Evolutionary conservation across 768 basidiomycete genomes (phyloP), one percentile per base, ranked within the genome.

Genomic region (Rhizopogon vulgaris): DNA sequence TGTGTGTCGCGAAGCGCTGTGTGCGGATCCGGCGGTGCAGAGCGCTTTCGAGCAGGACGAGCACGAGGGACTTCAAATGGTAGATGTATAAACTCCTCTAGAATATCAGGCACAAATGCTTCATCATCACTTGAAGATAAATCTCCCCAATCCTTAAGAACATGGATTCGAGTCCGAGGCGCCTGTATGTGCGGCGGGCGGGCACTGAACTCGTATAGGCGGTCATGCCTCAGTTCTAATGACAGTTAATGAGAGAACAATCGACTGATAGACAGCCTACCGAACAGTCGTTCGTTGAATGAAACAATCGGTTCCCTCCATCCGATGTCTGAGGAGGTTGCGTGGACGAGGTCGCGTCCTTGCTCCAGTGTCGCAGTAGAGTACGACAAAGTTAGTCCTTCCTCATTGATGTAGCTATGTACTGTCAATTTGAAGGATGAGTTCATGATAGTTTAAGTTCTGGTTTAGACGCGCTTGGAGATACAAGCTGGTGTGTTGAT

Each of bases 101-200:
- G 64, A 17, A 72, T 70, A 18, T 60, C 54, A 14, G 78, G 43
- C 28, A 53, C 55, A 46, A 71, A 71, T 28, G 70, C 28, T 41
- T 78, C 77, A 12, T 66, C 54, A n/a, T 66, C 67, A 24, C 63
- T 61, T 11, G 54, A 52, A 7, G 56, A 58, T 18, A 60, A 9
- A 30, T 30, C 60, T 9, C 71, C 74, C 79, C 79, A 80, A 42
- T 73, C 71, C 34, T 65, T 69, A 46, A 59, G 48, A 39, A 48
- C 32, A 62, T 51, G 56, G 37, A 45, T 27, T 40, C 47, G 30
- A 52, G 22, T 14, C 38, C 46, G 34, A 38, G n/a, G 41, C 39
- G 30, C 18, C n/a, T 17, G 4, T 6, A 48, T 22, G 1, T 32
- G 48, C 1, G 68, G 68, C 2, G 66, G 62, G 45, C 32, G 43